Evolutionary conservation across 345 rosid species (phyloP), one percentile per base, ranked within the genome.

Genomic region (Linum lewisii): DNA sequence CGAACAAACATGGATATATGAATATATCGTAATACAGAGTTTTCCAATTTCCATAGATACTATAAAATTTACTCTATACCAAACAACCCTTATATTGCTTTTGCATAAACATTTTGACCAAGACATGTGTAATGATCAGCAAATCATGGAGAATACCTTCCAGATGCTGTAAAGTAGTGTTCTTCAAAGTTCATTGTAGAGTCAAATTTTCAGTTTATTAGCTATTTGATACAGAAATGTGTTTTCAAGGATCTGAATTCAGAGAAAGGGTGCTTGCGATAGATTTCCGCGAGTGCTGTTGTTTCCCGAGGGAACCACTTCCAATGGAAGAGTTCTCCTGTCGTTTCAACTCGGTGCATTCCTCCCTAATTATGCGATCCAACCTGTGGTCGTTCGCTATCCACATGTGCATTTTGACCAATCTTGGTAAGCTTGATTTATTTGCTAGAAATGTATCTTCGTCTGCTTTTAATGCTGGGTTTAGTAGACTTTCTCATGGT

Each of bases 221-320:
- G 87, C 84, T 80, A 78, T 89, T 81, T 93, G 99, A 93, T 93
- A 93, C 85, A 88, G 86, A 93, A 79, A 72, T 77, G 66, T 93
- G 71, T 76, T 93, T 93, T 89, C 84, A 75, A 84, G 99, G 89
- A 76, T 83, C 77, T 93, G 72, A 86, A 89, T 85, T 82, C 95
- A 93, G 99, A 93, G 90, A 93, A 87, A 89, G 81, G 99, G 90
- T 66, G 76, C 89, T 10, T 82, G 83, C 60, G 75, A 81, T 80
- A 77, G 65, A 66, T 93, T 77, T 82, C 99, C 99, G 25, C 84
- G 90, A 57, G 63, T 93, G 64, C 80, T 93, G 52, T 71, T 93
- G 54, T 93, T 93, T 82, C 99, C 99, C 5, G 99, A 93, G 82
- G 99, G 99, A 66, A 93, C 99, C 24, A 93, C 99, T 18, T 86